These are phyloP conservation scores for Pythium oligandrum DNA, from an alignment of 352 stramenopile species.

Conservation along the genomic window DNA sequence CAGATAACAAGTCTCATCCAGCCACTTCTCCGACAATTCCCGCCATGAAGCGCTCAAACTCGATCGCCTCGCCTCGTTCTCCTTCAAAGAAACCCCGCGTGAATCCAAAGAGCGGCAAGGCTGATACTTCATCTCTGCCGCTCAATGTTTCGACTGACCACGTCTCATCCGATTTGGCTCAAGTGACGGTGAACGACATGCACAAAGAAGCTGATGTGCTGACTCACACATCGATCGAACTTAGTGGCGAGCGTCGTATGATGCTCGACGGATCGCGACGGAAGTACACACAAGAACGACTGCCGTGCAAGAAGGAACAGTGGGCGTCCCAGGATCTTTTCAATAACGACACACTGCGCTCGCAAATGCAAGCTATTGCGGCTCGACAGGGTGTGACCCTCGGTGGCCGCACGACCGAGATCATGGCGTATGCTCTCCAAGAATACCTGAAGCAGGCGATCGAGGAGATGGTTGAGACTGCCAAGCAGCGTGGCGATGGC, in stretches of 20 bases:
- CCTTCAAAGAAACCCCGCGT: slow-evolving; percentile 61
- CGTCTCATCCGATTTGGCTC: slow-evolving; percentile 35
- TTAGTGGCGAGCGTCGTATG: slow-evolving; percentile 55
- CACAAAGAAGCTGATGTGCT: slow-evolving; percentile 80
- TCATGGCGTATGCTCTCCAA: slow-evolving; percentile 80
- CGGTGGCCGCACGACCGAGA: slow-evolving; percentile 48
- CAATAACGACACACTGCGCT: slow-evolving; percentile 49
- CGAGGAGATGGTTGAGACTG: slow-evolving; percentile 82
- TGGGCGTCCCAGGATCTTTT: slow-evolving; percentile 84
- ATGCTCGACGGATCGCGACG: slow-evolving; percentile 68
- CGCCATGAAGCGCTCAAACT: slow-evolving; percentile 48
- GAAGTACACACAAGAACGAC: slow-evolving; percentile 32
- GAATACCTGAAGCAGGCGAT: slow-evolving; percentile 85
- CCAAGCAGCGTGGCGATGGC: slow-evolving; percentile 66
- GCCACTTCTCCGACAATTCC: slow-evolving; percentile 33
- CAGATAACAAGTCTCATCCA: slow-evolving; percentile 3
- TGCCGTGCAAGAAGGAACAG: slow-evolving; percentile 71
- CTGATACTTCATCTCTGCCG: slow-evolving; percentile 14
- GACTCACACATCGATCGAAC: slow-evolving; percentile 80
- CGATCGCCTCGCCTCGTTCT: slow-evolving; percentile 61
- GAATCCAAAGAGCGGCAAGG: slow-evolving; percentile 27
- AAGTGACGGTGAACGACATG: slow-evolving; percentile 65
- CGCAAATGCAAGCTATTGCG: slow-evolving; percentile 47
- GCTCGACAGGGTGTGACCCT: slow-evolving; percentile 46
- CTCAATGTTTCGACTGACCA: slow-evolving; percentile 10